Evolutionary conservation across 148 eudicot genomes (phyloP).

Genomic region (Vaccinium darrowii): DNA sequence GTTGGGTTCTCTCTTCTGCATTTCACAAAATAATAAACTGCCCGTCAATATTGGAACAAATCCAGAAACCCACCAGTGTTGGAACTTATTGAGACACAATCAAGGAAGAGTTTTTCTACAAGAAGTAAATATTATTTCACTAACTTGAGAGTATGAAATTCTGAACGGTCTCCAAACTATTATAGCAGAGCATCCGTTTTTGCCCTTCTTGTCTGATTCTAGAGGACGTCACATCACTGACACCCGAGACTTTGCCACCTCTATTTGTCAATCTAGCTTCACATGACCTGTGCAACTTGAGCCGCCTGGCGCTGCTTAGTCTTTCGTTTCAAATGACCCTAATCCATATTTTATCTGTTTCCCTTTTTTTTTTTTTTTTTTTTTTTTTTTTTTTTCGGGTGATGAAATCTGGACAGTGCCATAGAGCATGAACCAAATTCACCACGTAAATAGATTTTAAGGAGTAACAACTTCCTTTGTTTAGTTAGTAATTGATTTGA

Average conservation of each 20-base stretch:
- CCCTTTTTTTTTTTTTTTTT: background rate
- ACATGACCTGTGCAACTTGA: background rate
- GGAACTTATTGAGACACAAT: too few species aligned
- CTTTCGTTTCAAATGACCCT: background rate
- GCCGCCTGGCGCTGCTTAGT: background rate
- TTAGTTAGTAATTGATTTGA: background rate
- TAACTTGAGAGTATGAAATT: background rate
- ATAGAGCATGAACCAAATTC: background rate
- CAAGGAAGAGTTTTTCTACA: background rate
- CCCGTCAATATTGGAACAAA: background rate
- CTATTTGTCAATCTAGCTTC: background rate
- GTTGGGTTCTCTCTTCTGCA: slow-evolving; percentile 88
- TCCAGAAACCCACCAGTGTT: background rate
- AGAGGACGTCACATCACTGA: background rate
- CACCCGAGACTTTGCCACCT: background rate
- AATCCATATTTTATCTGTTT: background rate
- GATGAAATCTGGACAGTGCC: background rate
- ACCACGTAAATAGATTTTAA: background rate
- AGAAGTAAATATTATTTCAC: background rate
- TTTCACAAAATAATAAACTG: background rate
- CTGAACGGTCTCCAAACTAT: background rate
- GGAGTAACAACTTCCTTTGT: background rate
- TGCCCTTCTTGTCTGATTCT: background rate
- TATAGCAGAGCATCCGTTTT: background rate
- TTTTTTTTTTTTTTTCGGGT: background rate